Evolutionary conservation across 2,329 filamentous ascomycete genomes (phyloP).

Genomic region (Phaeosphaeriaceae sp.): DNA sequence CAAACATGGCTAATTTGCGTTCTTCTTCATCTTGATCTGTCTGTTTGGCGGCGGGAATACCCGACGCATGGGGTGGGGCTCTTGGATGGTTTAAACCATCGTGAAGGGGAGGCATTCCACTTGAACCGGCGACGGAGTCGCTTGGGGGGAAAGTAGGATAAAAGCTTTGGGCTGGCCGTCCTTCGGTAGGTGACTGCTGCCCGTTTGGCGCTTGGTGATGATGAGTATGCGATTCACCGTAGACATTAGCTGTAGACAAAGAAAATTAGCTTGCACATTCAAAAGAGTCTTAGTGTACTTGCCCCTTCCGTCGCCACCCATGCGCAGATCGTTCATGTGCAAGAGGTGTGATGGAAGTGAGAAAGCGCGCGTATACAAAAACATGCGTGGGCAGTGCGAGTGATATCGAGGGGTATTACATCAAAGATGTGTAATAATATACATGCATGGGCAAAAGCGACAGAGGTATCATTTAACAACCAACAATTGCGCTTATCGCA

Average conservation of each 20-base stretch:
- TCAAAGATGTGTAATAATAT: constrained; percentile 51
- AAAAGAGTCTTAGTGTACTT: constrained; percentile 23
- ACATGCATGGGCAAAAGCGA: constrained; percentile 51
- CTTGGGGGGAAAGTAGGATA: constrained; percentile 71
- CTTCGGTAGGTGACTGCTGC: constrained; percentile 65
- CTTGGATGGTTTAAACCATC: constrained; percentile 60
- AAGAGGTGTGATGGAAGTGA: constrained; percentile 15
- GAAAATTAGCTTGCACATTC: constrained; percentile 53
- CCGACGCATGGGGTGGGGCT: constrained; percentile 49
- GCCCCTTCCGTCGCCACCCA: constrained; percentile 17
- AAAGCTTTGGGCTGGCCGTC: constrained; percentile 78
- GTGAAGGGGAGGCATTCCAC: constrained; percentile 70
- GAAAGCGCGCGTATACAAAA: constrained; percentile 36
- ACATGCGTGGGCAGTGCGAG: constrained; percentile 31
- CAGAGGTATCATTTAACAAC: constrained; percentile 51
- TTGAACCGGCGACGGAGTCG: constrained; percentile 58
- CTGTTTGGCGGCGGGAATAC: constrained; percentile 54
- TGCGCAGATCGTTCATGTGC: constrained; percentile 36
- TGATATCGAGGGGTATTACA: constrained; percentile 52
- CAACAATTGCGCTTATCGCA: constrained; percentile 50
- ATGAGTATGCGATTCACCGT: constrained; percentile 67
- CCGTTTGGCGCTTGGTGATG: constrained; percentile 69
- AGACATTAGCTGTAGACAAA: constrained; percentile 61
- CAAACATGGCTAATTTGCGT: constrained; percentile 75
- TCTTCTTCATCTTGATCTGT: constrained; percentile 63